phyloP scores from a whole-genome alignment of 768 basidiomycete species.

The Mycena vitilis region DNA sequence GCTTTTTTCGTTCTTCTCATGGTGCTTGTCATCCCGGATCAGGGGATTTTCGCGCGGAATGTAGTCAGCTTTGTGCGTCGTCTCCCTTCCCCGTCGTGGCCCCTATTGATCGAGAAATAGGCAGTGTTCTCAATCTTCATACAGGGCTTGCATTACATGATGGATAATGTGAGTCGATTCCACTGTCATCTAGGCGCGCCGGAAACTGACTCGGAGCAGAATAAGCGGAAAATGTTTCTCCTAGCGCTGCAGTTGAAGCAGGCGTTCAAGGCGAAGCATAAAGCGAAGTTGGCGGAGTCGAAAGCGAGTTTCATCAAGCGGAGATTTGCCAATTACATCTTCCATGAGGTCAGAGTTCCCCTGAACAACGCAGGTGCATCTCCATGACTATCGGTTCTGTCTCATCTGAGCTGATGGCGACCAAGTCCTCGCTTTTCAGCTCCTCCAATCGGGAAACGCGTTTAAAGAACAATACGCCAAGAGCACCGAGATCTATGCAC shows the following conservation, averaged over 20 bases:
- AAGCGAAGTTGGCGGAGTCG: constrained; percentile 54
- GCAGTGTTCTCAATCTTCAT: constrained; percentile 39
- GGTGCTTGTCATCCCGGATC: constrained; percentile 37
- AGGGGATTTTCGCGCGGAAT: constrained; percentile 40
- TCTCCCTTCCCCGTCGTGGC: constrained; percentile 48
- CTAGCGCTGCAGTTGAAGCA: constrained; percentile 45
- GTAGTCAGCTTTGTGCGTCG: constrained; percentile 42
- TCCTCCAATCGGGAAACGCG: constrained; percentile 53
- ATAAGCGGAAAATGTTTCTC: constrained; percentile 54
- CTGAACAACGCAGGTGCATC: constrained; percentile 57
- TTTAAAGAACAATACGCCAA: constrained; percentile 43
- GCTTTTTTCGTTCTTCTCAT: constrained; percentile 36
- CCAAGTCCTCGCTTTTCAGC: constrained; percentile 56
- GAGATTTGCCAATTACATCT: constrained; percentile 61
- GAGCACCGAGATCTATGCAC: constrained; percentile 56
- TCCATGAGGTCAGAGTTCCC: constrained; percentile 62
- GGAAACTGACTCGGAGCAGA: constrained; percentile 18
- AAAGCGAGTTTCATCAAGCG: constrained; percentile 46
- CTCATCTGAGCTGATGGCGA: neutral
- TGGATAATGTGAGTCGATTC: constrained; percentile 36
- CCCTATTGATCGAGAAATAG: constrained; percentile 25
- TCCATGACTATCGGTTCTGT: neutral
- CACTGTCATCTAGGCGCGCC: neutral
- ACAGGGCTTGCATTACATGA: constrained; percentile 41
- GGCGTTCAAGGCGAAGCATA: constrained; percentile 36